A percentile compares a stretch with the other conserved stretches of the same genome.
These are phyloP conservation scores for Oropetium thomaeum DNA, from an alignment of 176 grass and related monocot species.

Conservation along the genomic window DNA sequence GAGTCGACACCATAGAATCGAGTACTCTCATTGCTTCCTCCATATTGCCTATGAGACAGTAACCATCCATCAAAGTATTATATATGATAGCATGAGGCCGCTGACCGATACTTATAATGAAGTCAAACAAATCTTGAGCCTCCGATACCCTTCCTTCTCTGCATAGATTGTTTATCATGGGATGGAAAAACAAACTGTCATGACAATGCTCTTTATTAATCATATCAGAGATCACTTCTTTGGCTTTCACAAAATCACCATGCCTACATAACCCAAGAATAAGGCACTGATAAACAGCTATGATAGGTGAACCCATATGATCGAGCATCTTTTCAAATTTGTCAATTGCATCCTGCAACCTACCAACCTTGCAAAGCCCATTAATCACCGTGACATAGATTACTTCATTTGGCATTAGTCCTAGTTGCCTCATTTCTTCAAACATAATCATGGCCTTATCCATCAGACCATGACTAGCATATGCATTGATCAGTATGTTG, in stretches of 20 bases:
- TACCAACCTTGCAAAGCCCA: not conserved
- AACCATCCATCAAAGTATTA: not conserved
- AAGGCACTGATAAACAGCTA: not conserved
- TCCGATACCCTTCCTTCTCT: conserved; percentile 17
- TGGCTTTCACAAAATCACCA: conserved; percentile 32
- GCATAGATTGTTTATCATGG: conserved; percentile 24
- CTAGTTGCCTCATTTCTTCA: conserved; percentile 11
- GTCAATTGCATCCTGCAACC: conserved; percentile 18
- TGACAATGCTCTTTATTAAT: not conserved
- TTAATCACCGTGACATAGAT: conserved; percentile 14
- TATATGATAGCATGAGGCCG: conserved; percentile 1
- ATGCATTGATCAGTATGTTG: conserved; percentile 20
- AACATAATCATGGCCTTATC: not conserved
- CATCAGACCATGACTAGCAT: not conserved
- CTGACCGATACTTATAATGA: conserved; percentile 16
- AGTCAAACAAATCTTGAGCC: conserved; percentile 8
- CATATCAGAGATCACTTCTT: conserved; percentile 38
- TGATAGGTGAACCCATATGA: not conserved
- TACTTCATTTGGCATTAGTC: not conserved
- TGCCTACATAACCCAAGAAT: conserved; percentile 18
- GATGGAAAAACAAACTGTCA: not conserved
- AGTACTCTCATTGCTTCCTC: not conserved
- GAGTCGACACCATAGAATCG: not conserved
- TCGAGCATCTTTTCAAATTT: conserved; percentile 12
- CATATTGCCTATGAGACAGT: not conserved